Conservation (phyloP, 345 rosid genomes). For the Citrus cavaleriei region DNA sequence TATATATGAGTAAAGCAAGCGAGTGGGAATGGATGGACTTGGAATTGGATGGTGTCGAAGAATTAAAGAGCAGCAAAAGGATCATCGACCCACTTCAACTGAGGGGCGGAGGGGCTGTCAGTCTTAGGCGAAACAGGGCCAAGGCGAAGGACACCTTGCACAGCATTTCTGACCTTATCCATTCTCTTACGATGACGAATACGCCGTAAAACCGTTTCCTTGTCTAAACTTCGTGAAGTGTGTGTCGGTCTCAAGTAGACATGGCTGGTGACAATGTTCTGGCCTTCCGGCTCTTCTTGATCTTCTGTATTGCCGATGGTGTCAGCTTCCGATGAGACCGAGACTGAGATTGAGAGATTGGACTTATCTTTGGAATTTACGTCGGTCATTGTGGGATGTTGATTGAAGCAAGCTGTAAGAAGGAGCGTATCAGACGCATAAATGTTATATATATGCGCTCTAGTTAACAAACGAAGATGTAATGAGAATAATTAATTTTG, state of each 20-base stretch:
- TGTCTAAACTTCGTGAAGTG: conserved; percentile 25
- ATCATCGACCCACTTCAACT: conserved; percentile 45
- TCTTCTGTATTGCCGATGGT: neutral
- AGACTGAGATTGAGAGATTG: neutral
- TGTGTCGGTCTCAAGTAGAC: conserved; percentile 26
- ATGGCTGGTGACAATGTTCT: conserved; percentile 20
- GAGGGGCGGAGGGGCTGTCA: neutral
- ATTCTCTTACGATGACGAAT: conserved; percentile 44
- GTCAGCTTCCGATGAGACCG: neutral
- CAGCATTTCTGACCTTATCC: conserved; percentile 25
- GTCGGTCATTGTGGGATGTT: conserved; percentile 13
- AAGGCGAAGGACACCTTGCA: conserved; percentile 26
- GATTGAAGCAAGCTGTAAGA: neutral
- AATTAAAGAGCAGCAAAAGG: conserved; percentile 47
- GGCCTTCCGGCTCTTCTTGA: conserved; percentile 19
- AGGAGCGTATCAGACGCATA: too few relatives aligned
- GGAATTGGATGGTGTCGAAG: too few relatives aligned
- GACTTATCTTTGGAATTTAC: conserved; percentile 2
- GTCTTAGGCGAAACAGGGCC: neutral
- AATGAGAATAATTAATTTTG: neutral
- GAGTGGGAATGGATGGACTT: neutral
- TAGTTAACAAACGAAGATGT: neutral
- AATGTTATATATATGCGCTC: neutral
- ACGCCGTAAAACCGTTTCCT: conserved; percentile 38
- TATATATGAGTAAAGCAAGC: neutral